phyloP scores from a whole-genome alignment of 257 asterid species.

The Cinchona pubescens region DNA sequence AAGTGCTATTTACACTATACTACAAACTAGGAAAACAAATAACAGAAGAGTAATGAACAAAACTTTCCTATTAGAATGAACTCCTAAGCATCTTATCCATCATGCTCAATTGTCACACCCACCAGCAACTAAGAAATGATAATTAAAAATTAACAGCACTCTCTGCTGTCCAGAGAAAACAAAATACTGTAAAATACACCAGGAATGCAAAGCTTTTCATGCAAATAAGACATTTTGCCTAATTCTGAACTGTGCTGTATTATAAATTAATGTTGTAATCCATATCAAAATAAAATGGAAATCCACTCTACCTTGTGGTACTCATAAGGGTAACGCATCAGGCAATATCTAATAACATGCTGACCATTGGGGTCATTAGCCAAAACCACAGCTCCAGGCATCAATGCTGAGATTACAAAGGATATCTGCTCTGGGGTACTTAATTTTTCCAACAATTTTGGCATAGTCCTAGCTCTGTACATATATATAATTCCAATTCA shows the following conservation, averaged over 20 bases:
- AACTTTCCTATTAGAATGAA: neutral
- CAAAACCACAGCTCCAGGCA: slow-evolving; percentile 44
- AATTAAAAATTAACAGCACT: neutral
- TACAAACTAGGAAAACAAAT: neutral
- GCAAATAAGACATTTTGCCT: too few relatives aligned
- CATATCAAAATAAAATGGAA: neutral
- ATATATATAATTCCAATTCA: slow-evolving; percentile 4
- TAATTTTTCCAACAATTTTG: slow-evolving; percentile 54
- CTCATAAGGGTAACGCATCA: slow-evolving; percentile 46
- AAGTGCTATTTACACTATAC: too few relatives aligned
- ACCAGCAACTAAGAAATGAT: neutral
- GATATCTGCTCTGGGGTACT: slow-evolving; percentile 50
- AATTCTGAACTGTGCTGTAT: neutral
- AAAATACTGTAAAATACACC: neutral
- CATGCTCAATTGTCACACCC: neutral
- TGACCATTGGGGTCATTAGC: slow-evolving; percentile 67
- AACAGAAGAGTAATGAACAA: neutral
- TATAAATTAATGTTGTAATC: neutral
- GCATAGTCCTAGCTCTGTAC: slow-evolving; percentile 53
- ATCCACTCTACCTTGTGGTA: slow-evolving; percentile 46
- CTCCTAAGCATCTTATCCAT: neutral
- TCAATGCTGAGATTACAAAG: slow-evolving; percentile 36
- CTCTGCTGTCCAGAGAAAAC: neutral
- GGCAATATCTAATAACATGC: slow-evolving; percentile 51
- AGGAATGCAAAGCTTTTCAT: neutral